Conservation (phyloP, 1,284 basidiomycete species). For the Trametes versicolor region DNA sequence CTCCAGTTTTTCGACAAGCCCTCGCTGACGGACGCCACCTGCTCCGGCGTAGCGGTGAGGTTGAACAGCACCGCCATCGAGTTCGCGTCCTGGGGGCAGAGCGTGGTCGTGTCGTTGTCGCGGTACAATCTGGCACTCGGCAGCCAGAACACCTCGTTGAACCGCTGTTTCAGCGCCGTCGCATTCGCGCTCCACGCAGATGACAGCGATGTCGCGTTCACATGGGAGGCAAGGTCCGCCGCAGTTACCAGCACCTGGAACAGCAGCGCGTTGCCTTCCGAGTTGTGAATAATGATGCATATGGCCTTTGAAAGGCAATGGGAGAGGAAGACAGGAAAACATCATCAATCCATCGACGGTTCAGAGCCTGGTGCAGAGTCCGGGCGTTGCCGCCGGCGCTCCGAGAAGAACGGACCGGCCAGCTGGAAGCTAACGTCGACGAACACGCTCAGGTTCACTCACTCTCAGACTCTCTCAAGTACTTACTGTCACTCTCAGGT, state of each 20-base stretch:
- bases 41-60: slow-evolving; percentile 51
- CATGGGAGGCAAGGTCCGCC: slow-evolving; percentile 54
- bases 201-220: slow-evolving; percentile 49
- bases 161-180: slow-evolving; percentile 51
- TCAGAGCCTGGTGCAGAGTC: too few species aligned
- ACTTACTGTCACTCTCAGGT: too few species aligned
- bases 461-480: too few species aligned
- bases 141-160: slow-evolving; percentile 57
- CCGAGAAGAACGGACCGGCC: too few species aligned
- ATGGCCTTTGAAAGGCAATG: too few species aligned
- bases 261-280: slow-evolving; percentile 58
- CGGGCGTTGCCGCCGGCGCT: too few species aligned
- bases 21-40: slow-evolving; percentile 53
- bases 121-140: slow-evolving; percentile 53
- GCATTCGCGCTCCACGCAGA: slow-evolving; percentile 52
- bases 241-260: slow-evolving; percentile 60
- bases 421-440: too few species aligned
- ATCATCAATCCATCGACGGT: too few species aligned
- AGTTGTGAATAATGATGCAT: too few species aligned
- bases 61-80: slow-evolving; percentile 61
- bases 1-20: slow-evolving; percentile 60
- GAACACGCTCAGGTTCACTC: too few species aligned
- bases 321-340: too few species aligned
- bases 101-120: slow-evolving; percentile 54
- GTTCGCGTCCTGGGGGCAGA: slow-evolving; percentile 62